Percentiles rank a stretch among this genome's conserved stretches.
These are phyloP conservation scores for Neurospora sp. DNA, from an alignment of 2,329 filamentous ascomycete genomes.

Conservation along the genomic window DNA sequence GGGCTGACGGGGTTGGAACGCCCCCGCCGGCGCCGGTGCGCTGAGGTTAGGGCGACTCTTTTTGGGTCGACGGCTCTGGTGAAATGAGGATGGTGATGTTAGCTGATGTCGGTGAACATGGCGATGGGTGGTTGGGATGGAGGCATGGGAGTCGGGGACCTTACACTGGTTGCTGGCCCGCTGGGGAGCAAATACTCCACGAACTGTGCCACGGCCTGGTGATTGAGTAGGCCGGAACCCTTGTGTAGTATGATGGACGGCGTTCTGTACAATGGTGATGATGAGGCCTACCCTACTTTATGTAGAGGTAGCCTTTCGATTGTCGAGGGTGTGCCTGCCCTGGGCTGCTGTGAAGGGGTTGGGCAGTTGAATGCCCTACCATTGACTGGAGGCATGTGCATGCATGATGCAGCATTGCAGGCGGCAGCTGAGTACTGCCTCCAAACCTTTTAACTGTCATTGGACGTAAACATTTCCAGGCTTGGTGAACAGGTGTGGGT, in stretches of 20 bases:
- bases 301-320: not conserved
- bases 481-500: too few species aligned
- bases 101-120: not conserved
- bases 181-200: not conserved
- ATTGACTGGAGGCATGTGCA: not conserved
- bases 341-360: not conserved
- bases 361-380: not conserved
- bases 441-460: not conserved
- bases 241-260: not conserved
- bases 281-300: not conserved
- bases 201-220: not conserved
- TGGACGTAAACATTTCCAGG: not conserved
- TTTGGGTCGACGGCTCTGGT: not conserved
- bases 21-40: not conserved
- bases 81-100: not conserved
- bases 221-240: not conserved
- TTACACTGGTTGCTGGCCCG: not conserved
- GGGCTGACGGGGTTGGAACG: not conserved
- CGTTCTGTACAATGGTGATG: not conserved
- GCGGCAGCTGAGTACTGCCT: not conserved
- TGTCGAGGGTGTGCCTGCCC: not conserved
- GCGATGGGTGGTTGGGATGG: not conserved
- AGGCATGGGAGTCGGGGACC: not conserved
- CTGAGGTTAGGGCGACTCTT: not conserved
- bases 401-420: not conserved